These are phyloP conservation scores for Aureobasidium lini DNA, from an alignment of 2,329 filamentous ascomycete genomes.

Conservation along the genomic window DNA sequence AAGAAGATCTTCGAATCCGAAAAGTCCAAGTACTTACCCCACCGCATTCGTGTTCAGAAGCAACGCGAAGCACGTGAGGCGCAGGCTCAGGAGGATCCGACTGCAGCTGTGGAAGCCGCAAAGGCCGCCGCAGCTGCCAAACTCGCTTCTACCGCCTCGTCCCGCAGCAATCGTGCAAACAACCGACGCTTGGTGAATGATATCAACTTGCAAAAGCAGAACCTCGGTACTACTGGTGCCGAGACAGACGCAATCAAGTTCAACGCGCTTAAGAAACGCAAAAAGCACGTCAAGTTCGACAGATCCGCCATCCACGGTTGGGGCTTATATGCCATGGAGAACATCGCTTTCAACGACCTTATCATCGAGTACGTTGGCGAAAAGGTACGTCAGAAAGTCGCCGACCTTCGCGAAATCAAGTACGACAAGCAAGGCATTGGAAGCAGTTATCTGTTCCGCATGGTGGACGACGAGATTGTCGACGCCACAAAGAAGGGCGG, in stretches of 20 bases:
- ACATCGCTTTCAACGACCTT: conserved; percentile 96
- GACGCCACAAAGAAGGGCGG: conserved; percentile 98
- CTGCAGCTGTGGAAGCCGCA: conserved; percentile 60
- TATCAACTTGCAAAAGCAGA: conserved; percentile 88
- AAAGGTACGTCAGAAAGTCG: conserved; percentile 92
- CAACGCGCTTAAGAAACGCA: conserved; percentile 98
- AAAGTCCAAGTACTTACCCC: conserved; percentile 95
- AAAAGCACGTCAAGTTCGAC: conserved; percentile 98
- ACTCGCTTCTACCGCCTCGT: conserved; percentile 77
- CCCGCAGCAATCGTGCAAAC: conserved; percentile 87
- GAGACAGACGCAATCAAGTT: conserved; percentile 84
- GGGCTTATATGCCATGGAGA: conserved; percentile 96
- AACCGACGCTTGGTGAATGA: conserved; percentile 92
- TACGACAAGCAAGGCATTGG: conserved; percentile 96
- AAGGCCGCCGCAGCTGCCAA: conserved; percentile 66
- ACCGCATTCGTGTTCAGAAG: conserved; percentile 93
- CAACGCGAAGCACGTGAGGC: conserved; percentile 85
- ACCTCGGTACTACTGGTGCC: conserved; percentile 57
- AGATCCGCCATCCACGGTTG: conserved; percentile 98
- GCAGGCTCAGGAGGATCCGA: conserved; percentile 56
- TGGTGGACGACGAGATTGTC: conserved; percentile 94
- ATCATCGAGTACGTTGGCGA: conserved; percentile 99
- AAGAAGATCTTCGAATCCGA: conserved; percentile 96
- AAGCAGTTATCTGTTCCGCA: conserved; percentile 94
- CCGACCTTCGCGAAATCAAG: conserved; percentile 85